Evolutionary conservation across 2,329 filamentous ascomycete genomes (phyloP), one percentile per base, ranked within the genome.

Genomic region (Amauroascus verrucosus): DNA sequence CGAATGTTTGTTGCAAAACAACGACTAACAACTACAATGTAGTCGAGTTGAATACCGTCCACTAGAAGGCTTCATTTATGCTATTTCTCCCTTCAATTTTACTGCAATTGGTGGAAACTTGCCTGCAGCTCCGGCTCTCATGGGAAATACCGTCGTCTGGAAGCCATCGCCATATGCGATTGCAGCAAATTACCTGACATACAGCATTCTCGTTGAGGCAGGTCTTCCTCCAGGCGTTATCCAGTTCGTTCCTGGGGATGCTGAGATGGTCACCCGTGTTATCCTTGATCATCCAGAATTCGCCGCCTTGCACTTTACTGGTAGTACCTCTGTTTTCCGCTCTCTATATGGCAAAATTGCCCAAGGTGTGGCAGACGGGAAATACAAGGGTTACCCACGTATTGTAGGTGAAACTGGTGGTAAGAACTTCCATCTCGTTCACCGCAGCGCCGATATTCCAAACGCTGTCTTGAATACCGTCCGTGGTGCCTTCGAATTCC

Each of bases 101-200:
- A 96, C 90, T 20, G 90, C 90, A 58, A 95, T 97, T 62, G 89
- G 83, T 9, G 91, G 85, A 54, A 96, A 95, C 72, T 77, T 97
- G 40, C 81, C 86, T 14, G 85, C 82, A 46, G 84, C 87, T 0
- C 89, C 91, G 13, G 89, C 88, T 0, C 74, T 96, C 53, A 83
- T 96, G 76, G 90, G 90, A 55, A 97, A 97, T 69, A 91, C 96
- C 1, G 88, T 95, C 3, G 74, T 97, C 45, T 97, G 90, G 90
- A 97, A 97, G 77, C 90, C 90, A n/a, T 93, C 87, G 13, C 88
- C 91, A 61, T 84, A 77, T 14, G 87, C 90, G 35, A 86, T 96
- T 58, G 85, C 85, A n/a, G 89, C 86, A 58, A 95, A 90, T 75
- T 94, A 86, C 82, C 76, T 97, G 53, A 76, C 95, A 43, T 90